Conservation (phyloP, 768 basidiomycete genomes). For the Agrocybe chaxingu region DNA sequence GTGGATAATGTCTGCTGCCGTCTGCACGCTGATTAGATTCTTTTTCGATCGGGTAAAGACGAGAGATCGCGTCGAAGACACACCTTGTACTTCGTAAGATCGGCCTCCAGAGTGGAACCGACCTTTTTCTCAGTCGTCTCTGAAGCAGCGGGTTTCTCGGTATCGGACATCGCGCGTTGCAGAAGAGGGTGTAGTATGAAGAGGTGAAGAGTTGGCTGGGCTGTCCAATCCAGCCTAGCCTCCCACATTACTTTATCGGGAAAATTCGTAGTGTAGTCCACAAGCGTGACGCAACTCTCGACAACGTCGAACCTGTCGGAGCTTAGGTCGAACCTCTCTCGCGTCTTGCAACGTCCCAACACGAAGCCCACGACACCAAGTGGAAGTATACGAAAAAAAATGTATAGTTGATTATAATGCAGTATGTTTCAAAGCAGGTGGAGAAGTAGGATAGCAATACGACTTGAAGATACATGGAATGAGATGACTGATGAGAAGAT, state of each 20-base stretch:
- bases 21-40: constrained; percentile 40
- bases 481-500: background rate
- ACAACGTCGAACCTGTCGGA: too few species aligned
- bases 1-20: constrained; percentile 89
- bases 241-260: constrained; percentile 22
- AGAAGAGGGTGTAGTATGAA: constrained; percentile 8
- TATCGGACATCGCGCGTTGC: constrained; percentile 54
- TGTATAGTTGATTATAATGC: background rate
- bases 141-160: constrained; percentile 41
- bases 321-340: too few species aligned
- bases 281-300: background rate
- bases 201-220: background rate
- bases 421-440: background rate
- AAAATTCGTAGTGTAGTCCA: constrained; percentile 7
- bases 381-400: background rate
- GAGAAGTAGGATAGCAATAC: constrained; percentile 4
- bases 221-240: background rate
- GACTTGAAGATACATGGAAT: constrained; percentile 3
- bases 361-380: background rate
- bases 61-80: constrained; percentile 13
- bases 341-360: background rate
- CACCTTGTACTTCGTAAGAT: constrained; percentile 89
- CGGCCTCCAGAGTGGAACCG: constrained; percentile 59
- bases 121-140: constrained; percentile 45
- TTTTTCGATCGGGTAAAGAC: constrained; percentile 12